phyloP scores from a whole-genome alignment of 192 early-diverging fungal species.

The Entrophospora sp. region DNA sequence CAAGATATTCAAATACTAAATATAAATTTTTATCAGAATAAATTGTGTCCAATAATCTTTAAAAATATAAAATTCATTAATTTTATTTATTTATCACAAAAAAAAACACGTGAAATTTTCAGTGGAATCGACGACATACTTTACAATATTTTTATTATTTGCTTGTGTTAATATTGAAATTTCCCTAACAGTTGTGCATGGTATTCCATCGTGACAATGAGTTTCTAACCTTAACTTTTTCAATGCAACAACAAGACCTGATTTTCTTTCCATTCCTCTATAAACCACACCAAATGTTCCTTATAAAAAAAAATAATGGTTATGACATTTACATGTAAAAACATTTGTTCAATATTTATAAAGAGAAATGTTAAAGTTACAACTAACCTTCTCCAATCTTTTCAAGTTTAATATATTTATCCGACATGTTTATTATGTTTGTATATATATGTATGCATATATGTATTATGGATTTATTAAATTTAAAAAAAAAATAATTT shows the following conservation, averaged over 20 bases:
- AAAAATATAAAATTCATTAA: not conserved
- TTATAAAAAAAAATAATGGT: constrained; percentile 8
- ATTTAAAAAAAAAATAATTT: not conserved
- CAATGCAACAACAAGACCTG: constrained; percentile 57
- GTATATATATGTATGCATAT: not conserved
- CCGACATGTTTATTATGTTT: constrained; percentile 10
- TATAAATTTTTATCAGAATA: constrained; percentile 82
- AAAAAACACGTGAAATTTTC: not conserved
- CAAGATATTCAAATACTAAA: constrained; percentile 93
- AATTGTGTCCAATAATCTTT: constrained; percentile 81
- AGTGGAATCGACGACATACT: constrained; percentile 35
- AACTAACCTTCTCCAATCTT: constrained; percentile 55
- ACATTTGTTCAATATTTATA: not conserved
- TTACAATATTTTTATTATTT: constrained; percentile 62
- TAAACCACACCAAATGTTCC: constrained; percentile 81
- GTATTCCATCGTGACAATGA: constrained; percentile 44
- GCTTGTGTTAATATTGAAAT: constrained; percentile 65
- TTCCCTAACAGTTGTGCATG: constrained; percentile 60
- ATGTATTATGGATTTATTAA: no score
- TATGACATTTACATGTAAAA: not conserved
- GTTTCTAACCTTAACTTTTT: constrained; percentile 67
- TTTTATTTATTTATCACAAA: not conserved
- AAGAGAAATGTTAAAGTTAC: not conserved
- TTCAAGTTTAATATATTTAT: constrained; percentile 60
- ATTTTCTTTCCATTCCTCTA: constrained; percentile 52